Conservation (phyloP, 352 stramenopile species). For the Pythium brassicae region DNA sequence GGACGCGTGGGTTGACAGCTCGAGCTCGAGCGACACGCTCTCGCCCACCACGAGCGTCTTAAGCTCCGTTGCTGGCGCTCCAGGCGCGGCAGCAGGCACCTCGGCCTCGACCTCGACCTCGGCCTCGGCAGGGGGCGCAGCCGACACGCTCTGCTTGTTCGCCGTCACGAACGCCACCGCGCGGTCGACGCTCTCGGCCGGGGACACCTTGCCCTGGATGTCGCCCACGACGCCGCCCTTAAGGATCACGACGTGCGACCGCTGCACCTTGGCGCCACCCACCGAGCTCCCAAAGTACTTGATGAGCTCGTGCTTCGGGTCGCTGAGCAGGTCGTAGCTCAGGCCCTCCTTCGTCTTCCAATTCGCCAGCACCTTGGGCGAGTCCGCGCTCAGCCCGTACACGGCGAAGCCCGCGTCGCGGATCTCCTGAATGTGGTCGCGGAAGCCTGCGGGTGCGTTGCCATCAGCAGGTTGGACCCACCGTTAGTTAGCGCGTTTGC, state of each 20-base stretch:
- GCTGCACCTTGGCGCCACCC: constrained; percentile 70
- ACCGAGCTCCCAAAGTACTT: constrained; percentile 86
- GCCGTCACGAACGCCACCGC: constrained; percentile 66
- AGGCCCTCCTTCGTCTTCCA: constrained; percentile 82
- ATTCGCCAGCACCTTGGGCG: constrained; percentile 59
- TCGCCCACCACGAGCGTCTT: constrained; percentile 38
- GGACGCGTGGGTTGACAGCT: constrained; percentile 64
- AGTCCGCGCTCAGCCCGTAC: constrained; percentile 77
- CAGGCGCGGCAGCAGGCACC: neutral
- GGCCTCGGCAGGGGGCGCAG: neutral
- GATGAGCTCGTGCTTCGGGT: constrained; percentile 79
- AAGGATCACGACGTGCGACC: constrained; percentile 81
- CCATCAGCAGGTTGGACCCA: no score
- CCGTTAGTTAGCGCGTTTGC: no score
- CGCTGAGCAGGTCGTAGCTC: constrained; percentile 77
- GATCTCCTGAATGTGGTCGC: constrained; percentile 80
- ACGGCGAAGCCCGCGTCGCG: constrained; percentile 75
- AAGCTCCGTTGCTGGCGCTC: constrained; percentile 3
- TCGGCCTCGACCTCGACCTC: no score
- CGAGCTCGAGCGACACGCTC: constrained; percentile 48
- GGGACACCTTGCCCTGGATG: constrained; percentile 73
- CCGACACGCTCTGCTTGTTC: constrained; percentile 25
- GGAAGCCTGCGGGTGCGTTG: constrained; percentile 41
- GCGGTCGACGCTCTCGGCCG: constrained; percentile 65
- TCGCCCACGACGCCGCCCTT: constrained; percentile 77